phyloP scores from a whole-genome alignment of 108 stramenopile genomes.

The Aurantiochytrium sp. region DNA sequence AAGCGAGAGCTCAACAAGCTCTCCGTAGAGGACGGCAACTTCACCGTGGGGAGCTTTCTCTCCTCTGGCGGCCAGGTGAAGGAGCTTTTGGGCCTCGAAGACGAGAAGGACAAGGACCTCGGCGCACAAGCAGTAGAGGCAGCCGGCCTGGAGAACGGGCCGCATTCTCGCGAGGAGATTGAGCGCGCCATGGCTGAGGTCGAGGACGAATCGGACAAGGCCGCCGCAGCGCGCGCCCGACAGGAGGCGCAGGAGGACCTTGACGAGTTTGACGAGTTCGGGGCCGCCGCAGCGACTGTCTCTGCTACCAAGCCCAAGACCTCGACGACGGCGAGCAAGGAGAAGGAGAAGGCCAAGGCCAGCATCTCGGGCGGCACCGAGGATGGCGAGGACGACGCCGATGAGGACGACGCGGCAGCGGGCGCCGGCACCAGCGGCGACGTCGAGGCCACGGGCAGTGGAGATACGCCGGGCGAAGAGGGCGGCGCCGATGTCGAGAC shows the following conservation, averaged over 20 bases:
- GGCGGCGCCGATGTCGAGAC: neutral
- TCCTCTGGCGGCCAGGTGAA: neutral
- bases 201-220: slow-evolving; percentile 14
- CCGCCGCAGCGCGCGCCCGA: neutral
- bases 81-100: neutral
- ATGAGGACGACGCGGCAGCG: neutral
- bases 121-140: neutral
- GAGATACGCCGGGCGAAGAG: neutral
- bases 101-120: neutral
- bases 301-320: neutral
- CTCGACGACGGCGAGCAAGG: neutral
- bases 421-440: neutral
- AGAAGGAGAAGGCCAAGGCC: neutral
- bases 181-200: slow-evolving; percentile 12
- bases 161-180: neutral
- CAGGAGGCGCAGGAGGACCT: neutral
- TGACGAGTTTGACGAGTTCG: neutral
- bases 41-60: slow-evolving; percentile 42
- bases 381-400: neutral
- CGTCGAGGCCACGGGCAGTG: neutral
- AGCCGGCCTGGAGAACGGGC: neutral
- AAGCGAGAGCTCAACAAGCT: slow-evolving; percentile 87
- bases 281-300: neutral
- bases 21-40: slow-evolving; percentile 91
- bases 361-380: too few relatives aligned